These are phyloP conservation scores for Punctularia strigosozonata DNA, from an alignment of 768 basidiomycete species.

Conservation along the genomic window DNA sequence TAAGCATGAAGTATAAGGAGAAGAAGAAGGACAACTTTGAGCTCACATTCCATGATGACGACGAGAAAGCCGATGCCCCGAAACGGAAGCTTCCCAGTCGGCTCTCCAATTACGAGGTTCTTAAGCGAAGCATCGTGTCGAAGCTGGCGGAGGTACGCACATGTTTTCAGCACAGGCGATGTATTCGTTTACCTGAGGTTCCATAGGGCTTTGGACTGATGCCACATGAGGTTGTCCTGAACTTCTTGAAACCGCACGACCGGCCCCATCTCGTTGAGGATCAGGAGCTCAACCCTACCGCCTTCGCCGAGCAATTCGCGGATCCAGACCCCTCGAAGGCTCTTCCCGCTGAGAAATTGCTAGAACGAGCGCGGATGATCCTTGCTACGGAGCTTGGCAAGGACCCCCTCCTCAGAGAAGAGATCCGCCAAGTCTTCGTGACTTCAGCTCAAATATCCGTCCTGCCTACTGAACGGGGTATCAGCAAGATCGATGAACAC, in stretches of 20 bases:
- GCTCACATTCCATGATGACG: conserved; percentile 62
- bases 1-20: conserved; percentile 74
- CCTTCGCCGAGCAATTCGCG: conserved; percentile 79
- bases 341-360: conserved; percentile 51
- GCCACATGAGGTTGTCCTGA: conserved; percentile 75
- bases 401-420: conserved; percentile 77
- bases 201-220: conserved; percentile 86
- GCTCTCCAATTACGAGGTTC: conserved; percentile 71
- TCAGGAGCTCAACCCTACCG: conserved; percentile 65
- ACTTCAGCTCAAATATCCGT: conserved; percentile 67
- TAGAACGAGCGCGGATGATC: conserved; percentile 70
- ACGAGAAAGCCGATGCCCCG: conserved; percentile 38
- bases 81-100: conserved; percentile 79
- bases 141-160: conserved; percentile 67
- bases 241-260: conserved; percentile 52
- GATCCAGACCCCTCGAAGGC: conserved; percentile 53
- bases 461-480: conserved; percentile 79
- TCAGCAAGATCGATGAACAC: conserved; percentile 62
- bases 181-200: neutral
- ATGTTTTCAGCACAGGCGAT: conserved; percentile 2
- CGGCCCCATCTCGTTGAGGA: conserved; percentile 72
- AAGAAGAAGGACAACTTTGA: conserved; percentile 51
- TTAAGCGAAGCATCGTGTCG: conserved; percentile 67
- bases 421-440: conserved; percentile 67
- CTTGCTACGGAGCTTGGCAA: conserved; percentile 85